These are phyloP conservation scores for Puccinia novopanici DNA, from an alignment of 1,284 basidiomycete species.

Conservation along the genomic window DNA sequence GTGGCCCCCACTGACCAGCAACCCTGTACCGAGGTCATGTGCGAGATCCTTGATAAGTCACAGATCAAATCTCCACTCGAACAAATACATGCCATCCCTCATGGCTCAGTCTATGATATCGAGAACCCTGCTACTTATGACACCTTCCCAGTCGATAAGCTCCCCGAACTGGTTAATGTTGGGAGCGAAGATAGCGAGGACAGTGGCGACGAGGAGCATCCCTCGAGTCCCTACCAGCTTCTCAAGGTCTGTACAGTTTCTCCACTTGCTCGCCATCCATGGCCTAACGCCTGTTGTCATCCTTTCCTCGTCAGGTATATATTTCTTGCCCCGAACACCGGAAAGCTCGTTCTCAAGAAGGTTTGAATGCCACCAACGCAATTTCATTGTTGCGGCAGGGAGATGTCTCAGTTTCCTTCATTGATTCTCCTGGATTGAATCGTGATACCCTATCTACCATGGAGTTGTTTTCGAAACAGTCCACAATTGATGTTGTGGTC, in stretches of 20 bases:
- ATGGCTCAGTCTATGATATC: constrained; percentile 71
- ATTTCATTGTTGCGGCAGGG: constrained; percentile 87
- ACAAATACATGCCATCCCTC: constrained; percentile 69
- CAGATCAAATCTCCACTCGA: constrained; percentile 70
- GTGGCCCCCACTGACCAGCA: constrained; percentile 98
- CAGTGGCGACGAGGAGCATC: constrained; percentile 53
- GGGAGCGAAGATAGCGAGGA: constrained; percentile 69
- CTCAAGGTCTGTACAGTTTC: constrained; percentile 15
- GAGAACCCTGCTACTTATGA: constrained; percentile 76
- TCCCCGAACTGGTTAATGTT: constrained; percentile 74
- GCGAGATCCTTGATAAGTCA: constrained; percentile 93
- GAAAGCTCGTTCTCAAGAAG: constrained; percentile 30
- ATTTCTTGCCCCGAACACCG: constrained; percentile 17
- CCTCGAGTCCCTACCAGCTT: constrained; percentile 40
- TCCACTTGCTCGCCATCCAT: background rate
- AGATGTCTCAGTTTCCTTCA: constrained; percentile 94
- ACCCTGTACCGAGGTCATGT: constrained; percentile 95
- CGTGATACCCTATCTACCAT: constrained; percentile 94
- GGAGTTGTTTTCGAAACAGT: constrained; percentile 89
- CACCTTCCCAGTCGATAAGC: constrained; percentile 68
- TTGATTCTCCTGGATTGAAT: constrained; percentile 97
- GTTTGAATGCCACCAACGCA: constrained; percentile 62
- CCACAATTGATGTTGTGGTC: constrained; percentile 97
- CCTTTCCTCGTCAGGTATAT: constrained; percentile 18
- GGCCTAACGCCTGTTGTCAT: background rate